A percentile compares a stretch with the other conserved stretches of the same genome.
phyloP scores from a whole-genome alignment of 2,329 filamentous ascomycete species.

The Penicillium griseofulvum region DNA sequence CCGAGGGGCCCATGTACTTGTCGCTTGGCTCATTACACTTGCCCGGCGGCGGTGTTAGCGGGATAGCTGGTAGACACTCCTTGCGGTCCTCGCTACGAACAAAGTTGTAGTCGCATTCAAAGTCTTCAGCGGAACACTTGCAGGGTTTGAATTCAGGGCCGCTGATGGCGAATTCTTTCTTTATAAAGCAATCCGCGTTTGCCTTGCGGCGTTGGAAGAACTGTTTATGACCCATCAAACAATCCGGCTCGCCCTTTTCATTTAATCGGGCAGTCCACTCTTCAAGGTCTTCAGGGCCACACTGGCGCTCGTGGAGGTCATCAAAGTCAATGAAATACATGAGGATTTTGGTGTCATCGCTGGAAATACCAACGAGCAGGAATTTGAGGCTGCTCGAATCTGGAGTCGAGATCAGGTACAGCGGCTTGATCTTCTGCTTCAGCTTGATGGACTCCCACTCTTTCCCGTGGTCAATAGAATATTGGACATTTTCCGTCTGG shows the following conservation, averaged over 20 bases:
- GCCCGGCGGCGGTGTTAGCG: constrained; percentile 65
- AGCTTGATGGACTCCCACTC: constrained; percentile 74
- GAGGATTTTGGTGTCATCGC: constrained; percentile 53
- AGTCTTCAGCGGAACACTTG: constrained; percentile 78
- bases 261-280: constrained; percentile 83
- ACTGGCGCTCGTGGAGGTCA: constrained; percentile 75
- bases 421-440: constrained; percentile 67
- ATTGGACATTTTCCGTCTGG: constrained; percentile 62
- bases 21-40: constrained; percentile 70
- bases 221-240: constrained; percentile 95
- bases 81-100: constrained; percentile 62
- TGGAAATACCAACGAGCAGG: constrained; percentile 65
- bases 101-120: constrained; percentile 97
- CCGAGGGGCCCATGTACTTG: constrained; percentile 80
- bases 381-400: constrained; percentile 95
- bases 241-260: constrained; percentile 75
- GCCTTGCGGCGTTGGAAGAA: constrained; percentile 82
- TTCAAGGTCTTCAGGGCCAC: constrained; percentile 70
- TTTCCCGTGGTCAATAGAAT: constrained; percentile 87
- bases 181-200: constrained; percentile 83
- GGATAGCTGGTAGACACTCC: constrained; percentile 65
- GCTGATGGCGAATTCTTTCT: constrained; percentile 78
- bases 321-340: constrained; percentile 81
- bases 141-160: constrained; percentile 69
- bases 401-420: constrained; percentile 78